These are phyloP conservation scores for Boletus vermiculosoides DNA, from an alignment of 768 basidiomycete genomes.

Conservation along the genomic window DNA sequence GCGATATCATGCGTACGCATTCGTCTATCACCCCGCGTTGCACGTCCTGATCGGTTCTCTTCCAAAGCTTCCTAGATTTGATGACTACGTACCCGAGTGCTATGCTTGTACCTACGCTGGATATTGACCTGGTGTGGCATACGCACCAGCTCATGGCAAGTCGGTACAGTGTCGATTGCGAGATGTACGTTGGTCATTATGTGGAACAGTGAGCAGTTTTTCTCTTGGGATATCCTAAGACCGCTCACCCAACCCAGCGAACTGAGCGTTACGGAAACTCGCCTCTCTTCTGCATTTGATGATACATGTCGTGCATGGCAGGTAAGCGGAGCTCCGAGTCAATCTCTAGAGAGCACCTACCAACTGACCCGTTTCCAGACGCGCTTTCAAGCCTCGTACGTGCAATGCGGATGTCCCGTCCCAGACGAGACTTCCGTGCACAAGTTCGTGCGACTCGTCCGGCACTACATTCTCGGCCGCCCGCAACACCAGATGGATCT, in stretches of 20 bases:
- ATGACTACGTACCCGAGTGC: slow-evolving; percentile 42
- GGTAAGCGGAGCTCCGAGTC: slow-evolving; percentile 22
- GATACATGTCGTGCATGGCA: slow-evolving; percentile 53
- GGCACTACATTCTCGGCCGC: slow-evolving; percentile 17
- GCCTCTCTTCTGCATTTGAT: slow-evolving; percentile 47
- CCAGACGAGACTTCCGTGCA: slow-evolving; percentile 46
- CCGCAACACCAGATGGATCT: slow-evolving; percentile 35
- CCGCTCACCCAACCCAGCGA: slow-evolving; percentile 36
- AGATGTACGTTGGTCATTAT: slow-evolving; percentile 41
- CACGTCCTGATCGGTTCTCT: background rate
- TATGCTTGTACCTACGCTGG: slow-evolving; percentile 61
- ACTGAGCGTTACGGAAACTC: slow-evolving; percentile 46
- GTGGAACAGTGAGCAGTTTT: slow-evolving; percentile 52
- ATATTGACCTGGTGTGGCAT: slow-evolving; percentile 77
- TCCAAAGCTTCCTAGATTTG: slow-evolving; percentile 52
- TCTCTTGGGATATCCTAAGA: background rate
- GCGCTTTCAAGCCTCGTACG: slow-evolving; percentile 54
- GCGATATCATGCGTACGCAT: slow-evolving; percentile 56
- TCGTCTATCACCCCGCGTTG: background rate
- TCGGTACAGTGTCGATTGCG: slow-evolving; percentile 47
- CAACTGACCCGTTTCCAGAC: slow-evolving; percentile 18
- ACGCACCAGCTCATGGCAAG: slow-evolving; percentile 60
- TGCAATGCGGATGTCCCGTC: slow-evolving; percentile 57
- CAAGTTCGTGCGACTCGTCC: slow-evolving; percentile 37
- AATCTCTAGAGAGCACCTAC: background rate